A percentile compares a stretch with the other conserved stretches of the same genome.
Evolutionary conservation across 2,329 filamentous ascomycete species (phyloP).

Genomic region (Bipolaris cookei): DNA sequence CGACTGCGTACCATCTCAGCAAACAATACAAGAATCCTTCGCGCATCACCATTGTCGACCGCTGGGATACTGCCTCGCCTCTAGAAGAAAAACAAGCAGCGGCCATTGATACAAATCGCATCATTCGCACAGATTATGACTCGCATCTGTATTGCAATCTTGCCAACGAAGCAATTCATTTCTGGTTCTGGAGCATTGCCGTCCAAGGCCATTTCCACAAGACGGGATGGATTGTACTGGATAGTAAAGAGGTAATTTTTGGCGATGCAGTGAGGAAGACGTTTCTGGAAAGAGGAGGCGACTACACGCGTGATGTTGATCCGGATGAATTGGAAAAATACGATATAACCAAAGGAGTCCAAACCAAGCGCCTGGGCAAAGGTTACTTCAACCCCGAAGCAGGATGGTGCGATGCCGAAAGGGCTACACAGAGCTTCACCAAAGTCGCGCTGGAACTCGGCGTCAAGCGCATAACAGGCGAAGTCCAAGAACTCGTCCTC

Average conservation of each 20-base stretch:
- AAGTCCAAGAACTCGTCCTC: conserved; percentile 54
- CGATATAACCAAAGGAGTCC: conserved; percentile 47
- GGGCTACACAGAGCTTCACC: conserved; percentile 55
- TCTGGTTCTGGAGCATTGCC: conserved; percentile 50
- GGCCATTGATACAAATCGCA: conserved; percentile 67
- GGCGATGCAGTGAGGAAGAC: conserved; percentile 61
- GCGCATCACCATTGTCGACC: conserved; percentile 40
- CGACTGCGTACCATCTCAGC: conserved; percentile 69
- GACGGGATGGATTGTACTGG: conserved; percentile 65
- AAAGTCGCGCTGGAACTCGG: conserved; percentile 53
- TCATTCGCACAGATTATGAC: conserved; percentile 65
- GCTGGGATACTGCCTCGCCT: conserved; percentile 28
- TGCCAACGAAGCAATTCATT: conserved; percentile 49
- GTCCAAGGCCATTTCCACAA: conserved; percentile 58
- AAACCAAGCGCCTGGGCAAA: conserved; percentile 29
- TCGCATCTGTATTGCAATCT: conserved; percentile 63
- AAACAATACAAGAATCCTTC: conserved; percentile 56
- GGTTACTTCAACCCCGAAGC: conserved; percentile 59
- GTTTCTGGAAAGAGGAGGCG: conserved; percentile 53
- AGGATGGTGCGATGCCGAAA: conserved; percentile 61
- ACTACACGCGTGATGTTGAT: conserved; percentile 49
- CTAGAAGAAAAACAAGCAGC: conserved; percentile 60
- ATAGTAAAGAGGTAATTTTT: conserved; percentile 56
- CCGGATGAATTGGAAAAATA: conserved; percentile 52
- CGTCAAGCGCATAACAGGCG: conserved; percentile 54